These are phyloP conservation scores for Fonsecaea erecta DNA, from an alignment of 2,329 filamentous ascomycete species.

Conservation along the genomic window DNA sequence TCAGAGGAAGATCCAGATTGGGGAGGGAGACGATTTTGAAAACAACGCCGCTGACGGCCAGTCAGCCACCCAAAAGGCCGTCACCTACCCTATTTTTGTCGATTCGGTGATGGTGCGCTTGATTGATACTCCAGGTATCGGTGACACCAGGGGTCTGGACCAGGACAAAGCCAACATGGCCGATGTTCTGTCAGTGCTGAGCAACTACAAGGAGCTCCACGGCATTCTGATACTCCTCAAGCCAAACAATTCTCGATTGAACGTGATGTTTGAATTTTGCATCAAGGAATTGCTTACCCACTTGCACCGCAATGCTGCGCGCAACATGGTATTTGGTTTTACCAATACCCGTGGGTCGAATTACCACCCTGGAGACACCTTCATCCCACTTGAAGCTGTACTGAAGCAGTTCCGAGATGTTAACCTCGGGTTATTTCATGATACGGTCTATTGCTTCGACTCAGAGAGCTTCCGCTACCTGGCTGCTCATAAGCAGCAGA, in stretches of 20 bases:
- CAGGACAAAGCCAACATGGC: slow-evolving; percentile 49
- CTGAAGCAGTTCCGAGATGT: slow-evolving; percentile 42
- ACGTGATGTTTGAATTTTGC: slow-evolving; percentile 48
- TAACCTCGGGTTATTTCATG: slow-evolving; percentile 40
- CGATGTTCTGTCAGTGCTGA: slow-evolving; percentile 46
- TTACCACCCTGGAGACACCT: slow-evolving; percentile 50
- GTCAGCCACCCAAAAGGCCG: slow-evolving; percentile 47
- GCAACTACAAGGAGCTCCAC: slow-evolving; percentile 45
- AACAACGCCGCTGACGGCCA: slow-evolving; percentile 41
- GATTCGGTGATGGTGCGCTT: slow-evolving; percentile 42
- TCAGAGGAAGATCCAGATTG: slow-evolving; percentile 42
- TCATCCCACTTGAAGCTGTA: slow-evolving; percentile 42
- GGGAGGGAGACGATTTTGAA: slow-evolving; percentile 41
- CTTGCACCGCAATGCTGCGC: slow-evolving; percentile 46
- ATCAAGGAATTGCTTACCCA: slow-evolving; percentile 49
- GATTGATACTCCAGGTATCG: slow-evolving; percentile 53
- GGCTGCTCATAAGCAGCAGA: slow-evolving; percentile 44
- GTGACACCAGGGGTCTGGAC: slow-evolving; percentile 47
- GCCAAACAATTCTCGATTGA: slow-evolving; percentile 47
- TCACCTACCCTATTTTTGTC: slow-evolving; percentile 43
- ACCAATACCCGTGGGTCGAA: slow-evolving; percentile 51
- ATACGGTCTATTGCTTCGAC: slow-evolving; percentile 51
- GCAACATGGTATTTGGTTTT: slow-evolving; percentile 52
- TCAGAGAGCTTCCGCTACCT: slow-evolving; percentile 53
- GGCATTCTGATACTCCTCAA: slow-evolving; percentile 52